These are phyloP conservation scores for Eucalyptus decipiens DNA, from an alignment of 345 rosid genomes.

Conservation along the genomic window DNA sequence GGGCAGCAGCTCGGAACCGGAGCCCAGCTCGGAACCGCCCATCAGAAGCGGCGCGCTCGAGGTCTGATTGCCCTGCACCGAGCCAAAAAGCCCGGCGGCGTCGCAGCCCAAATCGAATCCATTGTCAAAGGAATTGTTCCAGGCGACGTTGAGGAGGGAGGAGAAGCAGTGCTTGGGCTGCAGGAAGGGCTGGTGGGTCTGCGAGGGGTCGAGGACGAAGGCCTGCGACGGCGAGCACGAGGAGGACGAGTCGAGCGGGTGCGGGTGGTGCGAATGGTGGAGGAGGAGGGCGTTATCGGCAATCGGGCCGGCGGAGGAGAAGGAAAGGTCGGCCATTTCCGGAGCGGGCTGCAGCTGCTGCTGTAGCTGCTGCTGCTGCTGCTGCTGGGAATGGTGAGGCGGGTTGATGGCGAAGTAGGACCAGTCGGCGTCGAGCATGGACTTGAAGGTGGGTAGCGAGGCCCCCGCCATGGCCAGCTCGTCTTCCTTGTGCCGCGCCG, in stretches of 20 bases:
- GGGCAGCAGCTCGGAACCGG: slow-evolving; percentile 22
- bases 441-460: slow-evolving; percentile 33
- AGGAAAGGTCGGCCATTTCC: background rate
- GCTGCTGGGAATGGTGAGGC: background rate
- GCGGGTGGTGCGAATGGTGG: background rate
- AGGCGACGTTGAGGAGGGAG: slow-evolving; percentile 11
- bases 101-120: slow-evolving; percentile 58
- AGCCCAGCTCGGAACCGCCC: slow-evolving; percentile 24
- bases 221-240: slow-evolving; percentile 53
- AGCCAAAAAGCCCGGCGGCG: slow-evolving; percentile 18
- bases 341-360: background rate
- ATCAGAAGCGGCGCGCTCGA: slow-evolving; percentile 13
- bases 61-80: slow-evolving; percentile 22
- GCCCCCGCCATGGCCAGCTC: slow-evolving; percentile 7
- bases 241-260: background rate
- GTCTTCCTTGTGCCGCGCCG: slow-evolving; percentile 2
- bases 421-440: slow-evolving; percentile 56
- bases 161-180: slow-evolving; percentile 11
- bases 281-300: background rate
- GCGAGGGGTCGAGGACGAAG: slow-evolving; percentile 39
- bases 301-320: background rate
- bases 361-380: background rate
- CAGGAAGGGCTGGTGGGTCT: slow-evolving; percentile 25
- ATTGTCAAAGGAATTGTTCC: slow-evolving; percentile 35
- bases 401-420: background rate